Conservation (phyloP, 441 rosid species). For the Arabidopsis hybrid region DNA sequence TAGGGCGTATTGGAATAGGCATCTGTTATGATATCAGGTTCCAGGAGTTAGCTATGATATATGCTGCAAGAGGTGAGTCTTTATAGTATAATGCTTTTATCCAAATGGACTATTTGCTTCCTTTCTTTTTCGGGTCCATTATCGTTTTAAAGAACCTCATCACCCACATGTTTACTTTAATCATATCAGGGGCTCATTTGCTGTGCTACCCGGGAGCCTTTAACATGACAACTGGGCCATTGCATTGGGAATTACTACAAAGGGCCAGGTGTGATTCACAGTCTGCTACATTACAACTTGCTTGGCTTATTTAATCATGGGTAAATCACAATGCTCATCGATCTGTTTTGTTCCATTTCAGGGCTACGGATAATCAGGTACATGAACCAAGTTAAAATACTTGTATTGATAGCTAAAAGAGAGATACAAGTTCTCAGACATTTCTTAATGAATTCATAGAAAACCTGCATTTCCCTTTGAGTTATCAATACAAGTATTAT, state of each 20-base stretch:
- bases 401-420: conserved; percentile 18
- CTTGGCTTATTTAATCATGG: conserved; percentile 19
- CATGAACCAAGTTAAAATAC: conserved; percentile 12
- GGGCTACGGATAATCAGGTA: conserved; percentile 99
- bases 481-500: conserved; percentile 1
- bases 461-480: not conserved
- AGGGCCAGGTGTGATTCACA: conserved; percentile 74
- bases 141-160: conserved; percentile 21
- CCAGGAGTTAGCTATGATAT: conserved; percentile 91
- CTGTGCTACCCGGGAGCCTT: conserved; percentile 97
- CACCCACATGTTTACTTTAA: conserved; percentile 28
- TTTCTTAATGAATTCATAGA: not conserved
- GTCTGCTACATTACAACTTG: conserved; percentile 24
- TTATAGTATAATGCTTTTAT: conserved; percentile 15
- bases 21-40: conserved; percentile 94
- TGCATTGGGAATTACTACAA: conserved; percentile 95
- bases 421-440: conserved; percentile 1
- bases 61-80: conserved; percentile 87
- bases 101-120: conserved; percentile 10
- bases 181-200: conserved; percentile 85
- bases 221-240: conserved; percentile 98
- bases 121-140: conserved; percentile 16
- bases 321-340: conserved; percentile 28
- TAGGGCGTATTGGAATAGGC: conserved; percentile 94
- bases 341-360: conserved; percentile 50